Evolutionary conservation across 331 rosid species (phyloP).

Genomic region (Pyrus hybrid): DNA sequence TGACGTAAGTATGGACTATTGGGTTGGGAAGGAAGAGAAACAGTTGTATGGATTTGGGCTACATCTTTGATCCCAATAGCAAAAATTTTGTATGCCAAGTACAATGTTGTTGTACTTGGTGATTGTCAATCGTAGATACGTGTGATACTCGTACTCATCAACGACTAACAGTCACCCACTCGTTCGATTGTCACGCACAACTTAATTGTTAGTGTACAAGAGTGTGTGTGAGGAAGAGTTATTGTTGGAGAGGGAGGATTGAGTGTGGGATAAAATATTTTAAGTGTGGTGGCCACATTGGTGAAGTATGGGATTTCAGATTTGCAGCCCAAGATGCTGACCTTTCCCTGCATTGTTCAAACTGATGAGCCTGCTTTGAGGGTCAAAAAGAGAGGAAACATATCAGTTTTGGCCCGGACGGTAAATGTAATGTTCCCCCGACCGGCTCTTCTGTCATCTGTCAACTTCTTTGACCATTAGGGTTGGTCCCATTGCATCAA

Average conservation of each 20-base stretch:
- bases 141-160: neutral
- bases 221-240: neutral
- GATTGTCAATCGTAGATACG: no score
- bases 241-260: neutral
- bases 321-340: neutral
- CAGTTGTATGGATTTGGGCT: neutral
- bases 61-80: neutral
- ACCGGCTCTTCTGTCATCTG: neutral
- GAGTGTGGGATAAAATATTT: neutral
- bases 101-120: no score
- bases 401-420: no score
- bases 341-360: neutral
- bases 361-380: neutral
- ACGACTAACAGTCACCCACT: no score
- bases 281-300: neutral
- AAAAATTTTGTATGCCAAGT: no score
- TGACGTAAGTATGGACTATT: neutral
- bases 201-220: neutral
- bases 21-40: neutral
- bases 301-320: neutral
- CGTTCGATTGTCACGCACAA: neutral
- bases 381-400: no score
- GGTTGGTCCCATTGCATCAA: neutral
- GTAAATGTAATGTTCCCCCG: neutral
- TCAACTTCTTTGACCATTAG: neutral